These are phyloP conservation scores for Nicotiana attenuata DNA, from an alignment of 257 asterid genomes.

Conservation along the genomic window DNA sequence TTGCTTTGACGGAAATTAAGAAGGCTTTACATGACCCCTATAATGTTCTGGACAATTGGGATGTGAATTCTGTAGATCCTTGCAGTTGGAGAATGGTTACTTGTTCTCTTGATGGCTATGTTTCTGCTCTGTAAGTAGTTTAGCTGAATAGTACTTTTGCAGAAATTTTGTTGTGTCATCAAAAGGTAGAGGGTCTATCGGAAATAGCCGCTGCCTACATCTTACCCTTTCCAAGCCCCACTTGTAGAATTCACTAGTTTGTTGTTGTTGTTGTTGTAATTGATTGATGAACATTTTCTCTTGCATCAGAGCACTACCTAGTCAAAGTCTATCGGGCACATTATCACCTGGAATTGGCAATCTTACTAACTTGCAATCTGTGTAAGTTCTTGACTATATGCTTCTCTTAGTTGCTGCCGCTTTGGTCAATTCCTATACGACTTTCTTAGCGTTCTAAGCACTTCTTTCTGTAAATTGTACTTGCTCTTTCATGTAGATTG, in stretches of 20 bases:
- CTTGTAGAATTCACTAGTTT: too few relatives aligned
- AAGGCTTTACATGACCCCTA: slow-evolving; percentile 66
- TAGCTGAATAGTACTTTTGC: not conserved
- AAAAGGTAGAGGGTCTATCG: not conserved
- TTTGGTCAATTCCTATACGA: not conserved
- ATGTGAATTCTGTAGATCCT: slow-evolving; percentile 92
- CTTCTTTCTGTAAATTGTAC: not conserved
- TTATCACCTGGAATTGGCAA: slow-evolving; percentile 82
- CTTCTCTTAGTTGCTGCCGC: not conserved
- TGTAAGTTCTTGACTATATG: slow-evolving; percentile 46
- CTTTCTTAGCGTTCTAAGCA: not conserved
- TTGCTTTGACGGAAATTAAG: slow-evolving; percentile 82
- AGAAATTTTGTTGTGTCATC: not conserved
- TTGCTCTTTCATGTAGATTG: slow-evolving; percentile 40
- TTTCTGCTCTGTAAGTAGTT: slow-evolving; percentile 74
- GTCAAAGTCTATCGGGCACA: slow-evolving; percentile 74
- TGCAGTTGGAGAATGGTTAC: slow-evolving; percentile 98
- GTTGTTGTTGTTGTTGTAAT: not conserved
- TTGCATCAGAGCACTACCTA: slow-evolving; percentile 66
- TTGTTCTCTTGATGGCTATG: slow-evolving; percentile 77
- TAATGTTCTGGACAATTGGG: slow-evolving; percentile 89
- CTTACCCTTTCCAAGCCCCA: too few relatives aligned
- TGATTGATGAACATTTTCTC: slow-evolving; percentile 12
- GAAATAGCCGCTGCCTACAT: too few relatives aligned
- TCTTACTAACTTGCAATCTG: slow-evolving; percentile 71